Conservation (phyloP, 768 basidiomycete species). For the Boletus bicolor region DNA sequence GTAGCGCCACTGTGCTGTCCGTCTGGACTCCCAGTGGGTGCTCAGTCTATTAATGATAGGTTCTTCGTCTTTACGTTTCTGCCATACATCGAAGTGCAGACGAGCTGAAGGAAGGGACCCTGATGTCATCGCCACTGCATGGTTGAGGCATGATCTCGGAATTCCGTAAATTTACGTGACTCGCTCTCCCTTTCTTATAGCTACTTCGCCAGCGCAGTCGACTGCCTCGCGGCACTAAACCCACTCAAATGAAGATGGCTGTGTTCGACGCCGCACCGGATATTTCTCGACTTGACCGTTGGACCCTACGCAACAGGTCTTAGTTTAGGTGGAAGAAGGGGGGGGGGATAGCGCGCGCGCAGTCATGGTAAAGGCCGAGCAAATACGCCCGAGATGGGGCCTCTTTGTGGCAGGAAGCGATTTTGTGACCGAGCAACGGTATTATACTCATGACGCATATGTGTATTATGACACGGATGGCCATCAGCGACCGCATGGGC, state of each 20-base stretch:
- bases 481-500: background rate
- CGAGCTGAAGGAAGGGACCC: background rate
- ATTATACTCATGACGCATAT: background rate
- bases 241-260: conserved; percentile 17
- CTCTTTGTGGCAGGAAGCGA: background rate
- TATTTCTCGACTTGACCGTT: conserved; percentile 12
- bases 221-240: conserved; percentile 11
- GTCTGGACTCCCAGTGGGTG: conserved; percentile 15
- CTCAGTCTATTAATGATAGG: conserved; percentile 16
- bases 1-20: conserved; percentile 7
- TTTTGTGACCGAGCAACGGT: conserved; percentile 1
- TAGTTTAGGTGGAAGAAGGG: background rate
- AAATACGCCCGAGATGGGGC: conserved; percentile 2
- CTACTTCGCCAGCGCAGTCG: conserved; percentile 2
- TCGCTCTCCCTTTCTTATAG: background rate
- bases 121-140: conserved; percentile 30
- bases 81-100: conserved; percentile 7
- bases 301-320: background rate
- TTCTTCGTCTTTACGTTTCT: conserved; percentile 18
- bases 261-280: conserved; percentile 16
- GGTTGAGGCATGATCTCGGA: conserved; percentile 27
- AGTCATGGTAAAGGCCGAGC: conserved; percentile 12
- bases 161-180: conserved; percentile 31
- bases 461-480: conserved; percentile 1
- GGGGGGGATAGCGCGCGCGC: conserved; percentile 21